Evolutionary conservation across 768 basidiomycete species (phyloP).

Genomic region (Guyanaporus albipodus): DNA sequence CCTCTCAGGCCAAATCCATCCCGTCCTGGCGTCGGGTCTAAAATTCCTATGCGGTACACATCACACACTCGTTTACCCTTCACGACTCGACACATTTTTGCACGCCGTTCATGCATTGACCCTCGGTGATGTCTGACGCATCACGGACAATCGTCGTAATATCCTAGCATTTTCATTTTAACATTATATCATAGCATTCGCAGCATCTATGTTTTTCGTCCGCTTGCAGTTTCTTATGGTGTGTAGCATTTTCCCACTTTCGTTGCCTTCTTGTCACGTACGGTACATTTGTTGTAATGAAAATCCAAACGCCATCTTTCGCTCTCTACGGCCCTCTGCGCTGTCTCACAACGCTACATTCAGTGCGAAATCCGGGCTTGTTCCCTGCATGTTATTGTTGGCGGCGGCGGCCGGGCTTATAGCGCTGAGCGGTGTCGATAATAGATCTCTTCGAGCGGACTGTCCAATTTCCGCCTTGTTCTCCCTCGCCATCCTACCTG

Average conservation of each 20-base stretch:
- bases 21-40: conserved; percentile 60
- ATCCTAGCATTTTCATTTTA: conserved; percentile 33
- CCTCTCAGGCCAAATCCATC: conserved; percentile 30
- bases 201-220: conserved; percentile 23
- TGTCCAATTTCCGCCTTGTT: conserved; percentile 4
- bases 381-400: not conserved
- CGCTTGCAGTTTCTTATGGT: conserved; percentile 21
- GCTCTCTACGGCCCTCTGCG: not conserved
- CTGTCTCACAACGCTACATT: not conserved
- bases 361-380: not conserved
- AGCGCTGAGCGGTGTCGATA: conserved; percentile 2
- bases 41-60: conserved; percentile 15
- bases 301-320: conserved; percentile 1
- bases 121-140: conserved; percentile 25
- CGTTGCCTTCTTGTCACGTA: conserved; percentile 26
- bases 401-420: no score
- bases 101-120: conserved; percentile 25
- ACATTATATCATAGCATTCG: conserved; percentile 31
- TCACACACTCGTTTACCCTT: conserved; percentile 23
- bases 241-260: conserved; percentile 30
- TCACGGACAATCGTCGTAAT: conserved; percentile 28
- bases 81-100: conserved; percentile 19
- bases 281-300: conserved; percentile 32
- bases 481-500: not conserved
- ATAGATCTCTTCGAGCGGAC: not conserved